Conservation (phyloP, 2,329 filamentous ascomycete species). For the Celoporthe dispersa region DNA sequence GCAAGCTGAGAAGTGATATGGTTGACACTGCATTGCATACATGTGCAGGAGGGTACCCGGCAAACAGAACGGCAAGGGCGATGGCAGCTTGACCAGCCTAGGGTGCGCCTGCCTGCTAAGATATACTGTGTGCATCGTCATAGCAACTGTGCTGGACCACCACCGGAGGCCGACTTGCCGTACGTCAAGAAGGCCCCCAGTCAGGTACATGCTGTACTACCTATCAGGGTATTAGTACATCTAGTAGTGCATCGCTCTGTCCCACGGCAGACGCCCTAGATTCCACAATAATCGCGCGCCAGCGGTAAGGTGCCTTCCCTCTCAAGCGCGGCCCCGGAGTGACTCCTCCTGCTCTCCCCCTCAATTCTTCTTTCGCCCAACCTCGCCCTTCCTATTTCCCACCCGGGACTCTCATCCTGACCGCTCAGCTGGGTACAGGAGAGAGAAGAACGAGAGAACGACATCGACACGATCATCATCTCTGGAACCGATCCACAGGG, state of each 20-base stretch:
- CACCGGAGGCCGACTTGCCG: too few species aligned
- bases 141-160: too few species aligned
- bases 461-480: not conserved
- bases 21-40: not conserved
- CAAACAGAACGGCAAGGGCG: constrained; percentile 15
- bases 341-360: not conserved
- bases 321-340: constrained; percentile 8
- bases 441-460: not conserved
- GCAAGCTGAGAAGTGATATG: constrained; percentile 13
- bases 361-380: not conserved
- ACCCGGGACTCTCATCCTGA: not conserved
- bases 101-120: too few species aligned
- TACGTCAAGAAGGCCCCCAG: too few species aligned
- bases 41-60: constrained; percentile 10
- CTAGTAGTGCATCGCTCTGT: not conserved
- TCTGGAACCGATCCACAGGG: too few species aligned
- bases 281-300: constrained; percentile 15
- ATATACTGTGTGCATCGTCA: too few species aligned
- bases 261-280: constrained; percentile 5
- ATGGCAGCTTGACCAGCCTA: too few species aligned
- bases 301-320: constrained; percentile 5
- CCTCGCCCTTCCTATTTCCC: not conserved
- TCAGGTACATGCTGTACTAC: too few species aligned
- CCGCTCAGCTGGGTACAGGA: not conserved
- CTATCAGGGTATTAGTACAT: not conserved